phyloP scores from a whole-genome alignment of 805 yeast species.

The Zygoascus biomembranicola region DNA sequence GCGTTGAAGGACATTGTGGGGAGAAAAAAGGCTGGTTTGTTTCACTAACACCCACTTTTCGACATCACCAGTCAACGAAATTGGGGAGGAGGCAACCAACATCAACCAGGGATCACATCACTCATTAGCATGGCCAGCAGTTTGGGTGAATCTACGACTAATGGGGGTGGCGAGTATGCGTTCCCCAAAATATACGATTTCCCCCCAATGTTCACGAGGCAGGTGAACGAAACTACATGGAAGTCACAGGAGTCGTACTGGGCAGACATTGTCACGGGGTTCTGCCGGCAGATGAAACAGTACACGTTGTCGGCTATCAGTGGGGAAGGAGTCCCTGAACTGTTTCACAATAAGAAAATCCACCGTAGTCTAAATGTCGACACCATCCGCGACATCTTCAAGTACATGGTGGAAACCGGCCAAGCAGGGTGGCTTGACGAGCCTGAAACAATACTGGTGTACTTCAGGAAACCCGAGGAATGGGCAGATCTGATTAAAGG shows the following conservation, averaged over 20 bases:
- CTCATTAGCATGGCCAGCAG: too few relatives aligned
- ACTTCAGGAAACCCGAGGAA: slow-evolving; percentile 62
- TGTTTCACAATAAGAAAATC: slow-evolving; percentile 27
- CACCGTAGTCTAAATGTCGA: slow-evolving; percentile 42
- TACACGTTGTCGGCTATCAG: slow-evolving; percentile 39
- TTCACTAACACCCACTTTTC: too few relatives aligned
- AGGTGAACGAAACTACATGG: slow-evolving; percentile 74
- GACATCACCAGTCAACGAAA: too few relatives aligned
- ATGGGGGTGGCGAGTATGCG: slow-evolving; percentile 4
- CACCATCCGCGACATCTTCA: slow-evolving; percentile 48
- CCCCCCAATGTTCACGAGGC: slow-evolving; percentile 89
- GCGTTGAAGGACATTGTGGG: neutral
- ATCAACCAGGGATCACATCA: too few relatives aligned
- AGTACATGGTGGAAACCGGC: slow-evolving; percentile 45
- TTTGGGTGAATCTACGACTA: too few relatives aligned
- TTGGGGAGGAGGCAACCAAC: too few relatives aligned
- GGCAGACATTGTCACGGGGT: slow-evolving; percentile 55
- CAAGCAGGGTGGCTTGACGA: slow-evolving; percentile 45
- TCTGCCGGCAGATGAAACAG: slow-evolving; percentile 47
- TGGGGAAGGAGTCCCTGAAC: slow-evolving; percentile 8
- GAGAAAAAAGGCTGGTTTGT: neutral
- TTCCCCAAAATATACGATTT: slow-evolving; percentile 57
- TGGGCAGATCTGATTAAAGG: slow-evolving; percentile 59
- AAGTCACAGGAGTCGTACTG: slow-evolving; percentile 73
- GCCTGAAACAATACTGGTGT: slow-evolving; percentile 34